Evolutionary conservation across 495 filamentous ascomycete species (phyloP).

Genomic region (Alectoria sarmentosa): DNA sequence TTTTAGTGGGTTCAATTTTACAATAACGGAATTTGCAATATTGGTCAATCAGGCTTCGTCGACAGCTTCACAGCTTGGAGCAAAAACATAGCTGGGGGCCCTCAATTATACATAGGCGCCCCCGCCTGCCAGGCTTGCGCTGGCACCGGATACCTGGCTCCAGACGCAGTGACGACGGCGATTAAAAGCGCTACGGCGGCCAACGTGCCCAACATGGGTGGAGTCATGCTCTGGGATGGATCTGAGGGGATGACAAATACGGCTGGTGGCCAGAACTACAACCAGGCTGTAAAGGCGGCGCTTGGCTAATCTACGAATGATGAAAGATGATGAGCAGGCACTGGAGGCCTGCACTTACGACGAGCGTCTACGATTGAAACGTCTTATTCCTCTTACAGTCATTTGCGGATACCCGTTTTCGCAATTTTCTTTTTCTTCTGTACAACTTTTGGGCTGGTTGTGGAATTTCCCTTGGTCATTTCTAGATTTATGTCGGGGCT

Average conservation of each 20-base stretch:
- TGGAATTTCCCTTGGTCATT: background rate
- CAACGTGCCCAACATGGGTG: slow-evolving; percentile 37
- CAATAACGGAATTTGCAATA: slow-evolving; percentile 35
- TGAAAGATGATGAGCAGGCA: background rate
- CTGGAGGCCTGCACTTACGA: background rate
- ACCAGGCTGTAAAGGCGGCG: slow-evolving; percentile 20
- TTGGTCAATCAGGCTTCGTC: slow-evolving; percentile 22
- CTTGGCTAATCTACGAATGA: slow-evolving; percentile 9
- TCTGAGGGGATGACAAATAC: slow-evolving; percentile 25
- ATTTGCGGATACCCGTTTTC: slow-evolving; percentile 4
- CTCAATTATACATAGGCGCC: slow-evolving; percentile 45
- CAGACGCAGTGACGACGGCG: slow-evolving; percentile 31
- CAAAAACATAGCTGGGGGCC: slow-evolving; percentile 33
- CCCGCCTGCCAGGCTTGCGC: slow-evolving; percentile 36
- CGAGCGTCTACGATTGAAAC: background rate
- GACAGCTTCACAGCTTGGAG: slow-evolving; percentile 43
- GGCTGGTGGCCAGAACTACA: slow-evolving; percentile 20
- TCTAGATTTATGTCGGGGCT: background rate
- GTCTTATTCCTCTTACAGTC: slow-evolving; percentile 7
- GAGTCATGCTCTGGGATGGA: slow-evolving; percentile 52
- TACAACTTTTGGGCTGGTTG: background rate
- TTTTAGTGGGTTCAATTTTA: slow-evolving; percentile 39
- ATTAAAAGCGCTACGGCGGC: slow-evolving; percentile 29
- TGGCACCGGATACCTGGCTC: slow-evolving; percentile 39
- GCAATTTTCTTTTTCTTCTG: background rate